Base-by-base conservation (phyloP, 768 basidiomycete species). In the Phaeotremella skinneri region DNA sequence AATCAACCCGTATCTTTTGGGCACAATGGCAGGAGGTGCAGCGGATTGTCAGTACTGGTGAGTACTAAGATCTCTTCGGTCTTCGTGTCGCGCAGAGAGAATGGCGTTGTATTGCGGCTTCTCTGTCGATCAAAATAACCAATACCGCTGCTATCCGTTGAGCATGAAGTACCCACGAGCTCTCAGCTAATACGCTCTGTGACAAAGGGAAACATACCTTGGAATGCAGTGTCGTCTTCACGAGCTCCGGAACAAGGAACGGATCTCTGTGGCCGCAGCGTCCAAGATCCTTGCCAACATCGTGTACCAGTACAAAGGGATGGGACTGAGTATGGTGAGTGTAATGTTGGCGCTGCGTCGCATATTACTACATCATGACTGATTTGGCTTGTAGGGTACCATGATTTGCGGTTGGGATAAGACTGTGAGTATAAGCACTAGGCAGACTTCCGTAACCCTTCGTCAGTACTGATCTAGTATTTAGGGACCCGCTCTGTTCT, bases 401-500 rank as follows among this genome's bases (percentile, higher is more conserved):
- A 99, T 98, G 96, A 93, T 99, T 56, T 97, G 93, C 70, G 96
- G 96, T 26, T 98, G 93, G 92, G 96, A 99, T 80, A 98, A 98
- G 81, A 97, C 93, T 13, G 89, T 88, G 61, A 69, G 87, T 79
- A n/a, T n/a, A n/a, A n/a, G n/a, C n/a, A n/a, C n/a, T n/a, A n/a
- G n/a, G n/a, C n/a, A n/a, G n/a, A n/a, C n/a, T n/a, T n/a, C 16
- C 16, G 41, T 30, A 21, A 43, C 9, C 21, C 26, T 41, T 20
- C 29, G 29, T 23, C 51, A 37, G 25, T 31, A 48, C 17, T 2
- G 2, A 49, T 30, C 37, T 27, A 49, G 51, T 17, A 49, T n/a
- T 4, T 72, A 90, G 86, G 96, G 93, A 0, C 92, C 93, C 20
- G 85, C 90, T 21, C 81, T 99, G 26, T 98, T 92, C 81, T 98